phyloP scores from a whole-genome alignment of 2,329 filamentous ascomycete genomes.

The Pseudogymnoascus sp. region DNA sequence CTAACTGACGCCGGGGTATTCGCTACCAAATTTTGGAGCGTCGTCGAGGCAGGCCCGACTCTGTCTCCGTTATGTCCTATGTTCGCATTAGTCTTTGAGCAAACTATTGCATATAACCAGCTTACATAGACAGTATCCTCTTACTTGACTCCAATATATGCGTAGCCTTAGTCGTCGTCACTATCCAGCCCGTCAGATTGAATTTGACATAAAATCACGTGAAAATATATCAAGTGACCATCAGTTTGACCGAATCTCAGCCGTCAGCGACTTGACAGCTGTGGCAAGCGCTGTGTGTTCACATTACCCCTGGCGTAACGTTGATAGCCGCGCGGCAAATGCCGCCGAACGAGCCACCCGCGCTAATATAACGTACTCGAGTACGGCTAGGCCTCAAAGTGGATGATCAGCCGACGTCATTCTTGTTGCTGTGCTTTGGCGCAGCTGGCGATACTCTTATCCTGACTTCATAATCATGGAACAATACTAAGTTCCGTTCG shows the following conservation, averaged over 20 bases:
- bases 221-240: neutral
- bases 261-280: neutral
- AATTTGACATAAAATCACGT: neutral
- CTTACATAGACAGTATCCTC: neutral
- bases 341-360: neutral
- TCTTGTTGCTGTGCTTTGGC: neutral
- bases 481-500: neutral
- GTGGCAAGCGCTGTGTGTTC: neutral
- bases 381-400: neutral
- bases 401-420: constrained; percentile 6
- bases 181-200: neutral
- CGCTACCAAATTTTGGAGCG: neutral
- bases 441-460: constrained; percentile 2
- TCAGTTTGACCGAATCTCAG: neutral
- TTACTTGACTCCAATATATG: neutral
- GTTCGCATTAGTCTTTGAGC: neutral
- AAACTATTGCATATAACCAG: neutral
- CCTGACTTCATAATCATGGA: neutral
- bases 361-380: constrained; percentile 1
- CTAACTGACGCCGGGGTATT: neutral
- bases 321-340: neutral
- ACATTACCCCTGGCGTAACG: neutral
- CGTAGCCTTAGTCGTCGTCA: neutral
- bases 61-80: neutral
- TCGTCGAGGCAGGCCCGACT: neutral